Percentiles rank a stretch among this genome's conserved stretches.
These are phyloP conservation scores for Yamadazyma sp. DNA, from an alignment of 805 yeast species.

Conservation along the genomic window DNA sequence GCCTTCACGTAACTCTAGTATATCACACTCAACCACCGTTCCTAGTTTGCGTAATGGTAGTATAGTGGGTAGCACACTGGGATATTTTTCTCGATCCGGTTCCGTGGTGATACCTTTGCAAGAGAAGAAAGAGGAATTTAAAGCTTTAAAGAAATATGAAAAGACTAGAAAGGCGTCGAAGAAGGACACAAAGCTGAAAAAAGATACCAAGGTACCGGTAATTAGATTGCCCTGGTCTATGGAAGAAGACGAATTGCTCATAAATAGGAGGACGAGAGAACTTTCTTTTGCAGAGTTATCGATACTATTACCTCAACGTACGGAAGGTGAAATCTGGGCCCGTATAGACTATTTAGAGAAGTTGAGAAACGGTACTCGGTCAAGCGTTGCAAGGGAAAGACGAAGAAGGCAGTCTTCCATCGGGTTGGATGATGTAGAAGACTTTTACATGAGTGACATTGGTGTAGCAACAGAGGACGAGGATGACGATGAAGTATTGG, in stretches of 20 bases:
- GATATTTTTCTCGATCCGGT: conserved; percentile 38
- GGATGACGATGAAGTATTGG: conserved; percentile 34
- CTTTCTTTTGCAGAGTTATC: conserved; percentile 71
- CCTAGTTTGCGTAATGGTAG: conserved; percentile 43
- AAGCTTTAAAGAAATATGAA: conserved; percentile 12
- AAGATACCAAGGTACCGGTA: conserved; percentile 16
- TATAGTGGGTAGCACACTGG: conserved; percentile 27
- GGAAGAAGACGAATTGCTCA: conserved; percentile 73
- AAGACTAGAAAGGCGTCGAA: conserved; percentile 9
- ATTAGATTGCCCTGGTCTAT: conserved; percentile 47
- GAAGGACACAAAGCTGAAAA: conserved; percentile 12
- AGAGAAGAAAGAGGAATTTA: conserved; percentile 20
- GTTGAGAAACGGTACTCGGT: conserved; percentile 31
- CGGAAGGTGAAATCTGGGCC: conserved; percentile 71
- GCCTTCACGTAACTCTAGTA: conserved; percentile 38
- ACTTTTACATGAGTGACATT: conserved; percentile 43
- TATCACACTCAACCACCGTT: conserved; percentile 35
- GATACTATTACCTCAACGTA: conserved; percentile 66
- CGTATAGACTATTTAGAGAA: conserved; percentile 53
- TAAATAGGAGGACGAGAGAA: conserved; percentile 54
- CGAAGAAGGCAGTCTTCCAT: conserved; percentile 39
- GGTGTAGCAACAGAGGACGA: conserved; percentile 34
- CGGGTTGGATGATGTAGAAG: conserved; percentile 45
- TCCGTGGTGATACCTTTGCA: conserved; percentile 37
- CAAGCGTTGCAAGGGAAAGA: conserved; percentile 26